Base-by-base conservation (phyloP, 257 asterid genomes). In the Rehmannia glutinosa region DNA sequence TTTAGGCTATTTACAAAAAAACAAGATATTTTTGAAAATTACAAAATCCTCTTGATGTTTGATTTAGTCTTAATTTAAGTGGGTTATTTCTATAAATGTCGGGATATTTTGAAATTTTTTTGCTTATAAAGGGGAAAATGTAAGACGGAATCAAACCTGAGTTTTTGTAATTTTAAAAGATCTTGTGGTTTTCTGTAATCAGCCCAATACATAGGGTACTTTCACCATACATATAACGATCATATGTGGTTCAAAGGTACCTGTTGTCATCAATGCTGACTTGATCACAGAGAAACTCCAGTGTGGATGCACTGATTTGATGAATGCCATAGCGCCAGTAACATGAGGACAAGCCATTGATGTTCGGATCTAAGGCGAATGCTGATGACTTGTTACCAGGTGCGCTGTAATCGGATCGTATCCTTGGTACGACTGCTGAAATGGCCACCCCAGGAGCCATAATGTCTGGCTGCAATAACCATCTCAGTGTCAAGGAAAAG, bases 291-390 rank as follows among this genome's bases (percentile, higher is more conserved):
- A 84, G 36, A 69, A 75, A 62, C 69, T 90, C 97, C 97, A 87
- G 0, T 70, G 25, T 7, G 86, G 89, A 53, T 72, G 96, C 0
- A 73, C 39, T 8, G 95, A 84, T 57, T 86, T 90, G 64, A 90
- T 54, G 56, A 84, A 78, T 0, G 96, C 86, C 81, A 82, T 75
- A 12, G 93, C 85, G 16, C 94, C 97, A 0, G 86, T 72, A 17
- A 87, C 96, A 54, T 84, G 97, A 1, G 97, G 97, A 51, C 97
- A 90, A 21, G 97, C 85, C 97, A 90, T 88, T 13, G 97, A 90
- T 32, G 96, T 90, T 25, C 97, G 0, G 97, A 86, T 41, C 50
- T 75, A n/a, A 88, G 60, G 20, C 72, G 53, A 84, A 82, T 3
- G 38, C 19, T 0, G 88, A 73, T 3, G 89, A 53, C 58, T 73